These are phyloP conservation scores for Talaromyces marneffei DNA, from an alignment of 2,329 filamentous ascomycete species.

Conservation along the genomic window DNA sequence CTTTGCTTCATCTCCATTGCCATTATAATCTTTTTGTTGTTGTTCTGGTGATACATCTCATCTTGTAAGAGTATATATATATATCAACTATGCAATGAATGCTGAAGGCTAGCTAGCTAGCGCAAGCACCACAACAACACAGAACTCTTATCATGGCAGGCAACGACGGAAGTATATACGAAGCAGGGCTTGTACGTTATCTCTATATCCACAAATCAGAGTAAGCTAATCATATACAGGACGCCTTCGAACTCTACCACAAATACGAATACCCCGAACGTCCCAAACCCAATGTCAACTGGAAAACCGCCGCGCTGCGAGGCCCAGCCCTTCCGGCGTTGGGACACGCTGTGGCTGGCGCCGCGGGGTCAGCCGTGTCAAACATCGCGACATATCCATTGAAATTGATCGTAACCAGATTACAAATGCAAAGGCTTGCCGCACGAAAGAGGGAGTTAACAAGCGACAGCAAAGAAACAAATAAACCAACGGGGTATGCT, in stretches of 20 bases:
- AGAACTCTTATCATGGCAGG: slow-evolving; percentile 4
- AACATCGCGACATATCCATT: slow-evolving; percentile 76
- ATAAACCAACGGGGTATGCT: slow-evolving; percentile 59
- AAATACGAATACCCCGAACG: slow-evolving; percentile 30
- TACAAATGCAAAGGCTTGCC: slow-evolving; percentile 69
- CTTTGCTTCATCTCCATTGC: neutral
- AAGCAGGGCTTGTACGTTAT: slow-evolving; percentile 10
- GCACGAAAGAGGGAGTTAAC: slow-evolving; percentile 27
- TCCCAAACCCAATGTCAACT: slow-evolving; percentile 22
- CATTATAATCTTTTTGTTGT: no score
- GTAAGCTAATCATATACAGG: neutral
- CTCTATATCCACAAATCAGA: neutral
- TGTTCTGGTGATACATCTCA: neutral
- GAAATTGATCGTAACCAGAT: slow-evolving; percentile 71
- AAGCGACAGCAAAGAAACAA: slow-evolving; percentile 20
- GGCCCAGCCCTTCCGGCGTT: slow-evolving; percentile 60
- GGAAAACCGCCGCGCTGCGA: slow-evolving; percentile 28
- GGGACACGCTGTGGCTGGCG: slow-evolving; percentile 75
- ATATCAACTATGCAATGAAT: neutral
- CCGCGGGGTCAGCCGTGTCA: slow-evolving; percentile 69
- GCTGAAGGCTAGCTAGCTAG: neutral
- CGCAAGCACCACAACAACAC: neutral
- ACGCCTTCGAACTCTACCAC: slow-evolving; percentile 29
- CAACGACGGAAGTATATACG: slow-evolving; percentile 10
- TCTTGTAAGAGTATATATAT: neutral